Evolutionary conservation across 1,139 yeast species (phyloP).

Genomic region (Debaryomyces robertsiae): DNA sequence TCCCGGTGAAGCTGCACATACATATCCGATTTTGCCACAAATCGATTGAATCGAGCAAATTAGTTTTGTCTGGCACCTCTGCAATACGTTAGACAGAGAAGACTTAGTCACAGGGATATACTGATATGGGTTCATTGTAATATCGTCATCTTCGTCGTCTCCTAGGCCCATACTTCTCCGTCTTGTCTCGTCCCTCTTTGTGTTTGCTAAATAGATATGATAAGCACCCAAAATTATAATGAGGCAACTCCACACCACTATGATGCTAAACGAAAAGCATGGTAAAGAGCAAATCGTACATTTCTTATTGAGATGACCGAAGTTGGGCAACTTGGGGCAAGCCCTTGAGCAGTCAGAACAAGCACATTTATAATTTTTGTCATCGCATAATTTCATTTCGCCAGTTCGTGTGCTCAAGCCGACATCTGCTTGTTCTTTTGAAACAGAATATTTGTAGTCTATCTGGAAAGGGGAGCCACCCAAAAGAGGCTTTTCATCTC

Average conservation of each 20-base stretch:
- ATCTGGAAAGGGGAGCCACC: conserved; percentile 98
- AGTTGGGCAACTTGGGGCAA: conserved; percentile 67
- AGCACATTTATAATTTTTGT: conserved; percentile 71
- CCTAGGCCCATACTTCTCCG: conserved; percentile 15
- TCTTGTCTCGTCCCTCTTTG: conserved; percentile 13
- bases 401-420: conserved; percentile 32
- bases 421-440: conserved; percentile 22
- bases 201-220: conserved; percentile 34
- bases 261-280: conserved; percentile 69
- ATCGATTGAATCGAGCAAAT: conserved; percentile 23
- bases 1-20: conserved; percentile 62
- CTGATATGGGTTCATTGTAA: conserved; percentile 8
- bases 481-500: conserved; percentile 88
- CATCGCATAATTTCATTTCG: conserved; percentile 58
- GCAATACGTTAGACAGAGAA: neutral
- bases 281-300: conserved; percentile 69
- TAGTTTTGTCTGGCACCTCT: conserved; percentile 17
- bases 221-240: conserved; percentile 40
- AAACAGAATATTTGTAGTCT: conserved; percentile 58
- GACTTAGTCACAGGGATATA: neutral
- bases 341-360: conserved; percentile 86
- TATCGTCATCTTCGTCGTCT: conserved; percentile 24
- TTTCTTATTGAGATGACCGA: conserved; percentile 31
- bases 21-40: conserved; percentile 51
- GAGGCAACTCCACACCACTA: conserved; percentile 50